A percentile compares a stretch with the other conserved stretches of the same genome.
Conservation (phyloP, 306 rosid genomes). For the Vigna nakashimae region DNA sequence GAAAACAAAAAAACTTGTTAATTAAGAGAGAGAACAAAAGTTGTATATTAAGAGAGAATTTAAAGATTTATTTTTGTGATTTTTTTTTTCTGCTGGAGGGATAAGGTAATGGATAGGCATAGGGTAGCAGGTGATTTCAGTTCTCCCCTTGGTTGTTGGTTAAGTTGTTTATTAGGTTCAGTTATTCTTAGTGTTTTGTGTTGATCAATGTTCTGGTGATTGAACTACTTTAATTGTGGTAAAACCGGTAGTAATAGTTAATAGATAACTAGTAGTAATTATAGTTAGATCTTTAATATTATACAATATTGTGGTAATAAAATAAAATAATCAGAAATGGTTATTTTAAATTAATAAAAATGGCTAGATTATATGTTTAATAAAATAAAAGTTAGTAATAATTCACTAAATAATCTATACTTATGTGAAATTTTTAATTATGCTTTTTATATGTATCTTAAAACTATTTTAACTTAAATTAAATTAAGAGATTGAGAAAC, state of each 20-base stretch:
- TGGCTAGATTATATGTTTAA: too few relatives aligned
- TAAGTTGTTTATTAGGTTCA: background rate
- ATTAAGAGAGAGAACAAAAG: too few relatives aligned
- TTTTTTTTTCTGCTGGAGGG: background rate
- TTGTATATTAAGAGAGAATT: background rate
- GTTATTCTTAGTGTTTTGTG: slow-evolving; percentile 26
- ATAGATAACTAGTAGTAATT: background rate
- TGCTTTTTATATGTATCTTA: background rate
- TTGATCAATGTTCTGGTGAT: background rate
- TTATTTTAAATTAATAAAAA: too few relatives aligned
- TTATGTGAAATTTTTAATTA: too few relatives aligned
- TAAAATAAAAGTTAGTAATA: too few relatives aligned
- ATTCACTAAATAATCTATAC: too few relatives aligned
- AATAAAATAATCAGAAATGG: background rate
- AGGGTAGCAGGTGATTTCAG: background rate
- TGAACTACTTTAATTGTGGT: background rate
- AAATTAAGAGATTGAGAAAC: background rate
- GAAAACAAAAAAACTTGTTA: background rate
- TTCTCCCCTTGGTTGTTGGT: background rate
- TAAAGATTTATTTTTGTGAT: background rate
- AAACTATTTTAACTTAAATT: too few relatives aligned
- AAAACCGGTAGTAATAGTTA: background rate
- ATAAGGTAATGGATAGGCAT: background rate
- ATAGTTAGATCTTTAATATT: too few relatives aligned
- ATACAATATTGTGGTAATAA: too few relatives aligned